Evolutionary conservation across 202 grass and related monocot genomes (phyloP), one percentile per base, ranked within the genome.

Genomic region (Schoenoplectus tabernaemontani): DNA sequence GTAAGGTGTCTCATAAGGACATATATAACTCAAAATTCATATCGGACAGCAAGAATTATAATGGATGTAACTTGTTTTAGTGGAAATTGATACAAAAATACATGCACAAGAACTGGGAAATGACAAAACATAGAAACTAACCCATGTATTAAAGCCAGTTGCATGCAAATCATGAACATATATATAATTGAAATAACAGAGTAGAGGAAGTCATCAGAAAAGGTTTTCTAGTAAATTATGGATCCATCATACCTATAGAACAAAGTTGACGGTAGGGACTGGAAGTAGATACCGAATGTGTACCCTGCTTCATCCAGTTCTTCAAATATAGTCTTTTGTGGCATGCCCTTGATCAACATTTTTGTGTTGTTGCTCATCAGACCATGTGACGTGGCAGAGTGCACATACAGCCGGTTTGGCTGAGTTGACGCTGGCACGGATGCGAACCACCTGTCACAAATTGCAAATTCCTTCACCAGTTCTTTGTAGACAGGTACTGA

Each of bases 361-460:
- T 87, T 84, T 17, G 36, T 83, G 70, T 92, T 77, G 44, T 97
- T 92, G 79, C 81, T 88, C 33, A 85, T 86, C 6, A 94, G 74
- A 0, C 95, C 95, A 39, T 92, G 86, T 6, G 95, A 94, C 0
- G 88, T 97, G 13, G 86, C 91, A 24, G 95, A 97, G 86, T 97
- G 95, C 50, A 97, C 86, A 67, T 87, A 97, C 59, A 86, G 23
- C 32, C 89, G 57, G 84, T 94, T 97, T 10, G 89, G 89, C 81
- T 97, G 95, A 66, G 91, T 97, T 19, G 91, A 94, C 68, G 95
- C 2, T 50, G 89, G 95, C n/a, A 86, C 65, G 3, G 95, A 87
- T 38, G 95, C 91, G 59, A 94, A 97, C 95, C 95, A 97, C 57
- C 85, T 76, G 84, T 94, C 91, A 63, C 95, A 97, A 19, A 97